phyloP scores from a whole-genome alignment of 495 filamentous ascomycete genomes.

The Neurospora hispaniola region DNA sequence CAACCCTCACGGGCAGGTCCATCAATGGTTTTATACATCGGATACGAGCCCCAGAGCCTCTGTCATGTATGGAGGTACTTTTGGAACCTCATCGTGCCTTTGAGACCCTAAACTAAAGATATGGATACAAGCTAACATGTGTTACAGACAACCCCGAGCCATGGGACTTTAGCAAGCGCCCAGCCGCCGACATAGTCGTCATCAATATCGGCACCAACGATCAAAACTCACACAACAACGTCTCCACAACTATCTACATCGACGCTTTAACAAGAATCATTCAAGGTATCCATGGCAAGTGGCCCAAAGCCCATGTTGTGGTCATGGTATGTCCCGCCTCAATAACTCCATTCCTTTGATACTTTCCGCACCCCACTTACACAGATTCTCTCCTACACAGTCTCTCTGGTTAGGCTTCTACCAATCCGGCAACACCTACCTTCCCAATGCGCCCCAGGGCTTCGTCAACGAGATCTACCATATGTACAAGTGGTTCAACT shows the following conservation, averaged over 20 bases:
- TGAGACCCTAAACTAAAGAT: not conserved
- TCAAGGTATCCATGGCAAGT: slow-evolving; percentile 48
- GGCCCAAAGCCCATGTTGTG: slow-evolving; percentile 51
- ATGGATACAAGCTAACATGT: not conserved
- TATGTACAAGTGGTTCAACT: slow-evolving; percentile 49
- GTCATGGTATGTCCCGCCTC: slow-evolving; percentile 39
- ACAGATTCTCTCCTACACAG: slow-evolving; percentile 16
- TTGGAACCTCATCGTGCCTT: not conserved
- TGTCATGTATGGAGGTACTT: slow-evolving; percentile 38
- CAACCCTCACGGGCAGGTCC: slow-evolving; percentile 41
- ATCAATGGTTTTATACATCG: slow-evolving; percentile 58
- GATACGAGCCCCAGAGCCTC: slow-evolving; percentile 45
- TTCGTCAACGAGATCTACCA: slow-evolving; percentile 40
- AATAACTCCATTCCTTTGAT: not conserved
- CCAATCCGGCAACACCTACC: slow-evolving; percentile 42
- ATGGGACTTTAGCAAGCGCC: slow-evolving; percentile 50
- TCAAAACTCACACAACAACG: slow-evolving; percentile 47
- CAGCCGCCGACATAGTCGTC: slow-evolving; percentile 53
- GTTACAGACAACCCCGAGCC: slow-evolving; percentile 38
- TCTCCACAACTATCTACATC: slow-evolving; percentile 42
- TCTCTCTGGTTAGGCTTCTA: slow-evolving; percentile 55
- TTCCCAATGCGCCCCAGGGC: slow-evolving; percentile 36
- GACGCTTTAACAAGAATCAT: slow-evolving; percentile 49
- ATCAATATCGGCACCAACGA: slow-evolving; percentile 65
- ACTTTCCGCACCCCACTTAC: not conserved